Evolutionary conservation across 441 rosid species (phyloP), one percentile per base, ranked within the genome.

Genomic region (Eruca vesicaria): DNA sequence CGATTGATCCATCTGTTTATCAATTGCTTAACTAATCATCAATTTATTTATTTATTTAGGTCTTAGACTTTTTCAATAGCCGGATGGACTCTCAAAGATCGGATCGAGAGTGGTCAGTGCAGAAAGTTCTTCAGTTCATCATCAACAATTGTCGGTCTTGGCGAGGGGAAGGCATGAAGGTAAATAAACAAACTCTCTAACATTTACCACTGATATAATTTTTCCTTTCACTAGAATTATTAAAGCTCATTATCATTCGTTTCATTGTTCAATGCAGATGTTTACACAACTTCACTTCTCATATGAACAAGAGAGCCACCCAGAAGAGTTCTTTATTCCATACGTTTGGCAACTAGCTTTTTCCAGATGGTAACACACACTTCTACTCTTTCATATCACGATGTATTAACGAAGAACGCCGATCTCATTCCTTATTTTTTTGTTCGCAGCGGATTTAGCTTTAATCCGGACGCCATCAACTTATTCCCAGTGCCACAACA

Each of bases 91-190:
- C 96, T 23, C 98, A 92, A 74, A 80, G 89, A 81, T 66, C 83
- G 60, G 95, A 89, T 72, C 88, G 98, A 69, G 98, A 90, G 77
- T 96, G 97, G 99, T 94, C 99, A 3, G 98, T 92, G 68, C 95
- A 96, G 79, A 92, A 86, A 79, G 99, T 96, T 77, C 97, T 96
- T 63, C 83, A 85, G 43, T 88, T 89, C 79, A 88, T 96, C 74
- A 87, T 88, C 63, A 85, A 80, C 28, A 90, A 86, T 79, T 93
- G 96, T 57, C 89, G 97, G 69, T 93, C 93, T 73, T 96, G 98
- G 99, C 90, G 98, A 50, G 98, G 89, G 33, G 98, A 96, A 81
- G 99, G 98, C 76, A 82, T 93, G 90, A 93, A 93, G 99, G 99
- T 96, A 26, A 41, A 41, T 15, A 48, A 75, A 50, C 21, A 19